Base-by-base conservation (phyloP, 495 filamentous ascomycete species). In the Aspergillus biplanus region DNA sequence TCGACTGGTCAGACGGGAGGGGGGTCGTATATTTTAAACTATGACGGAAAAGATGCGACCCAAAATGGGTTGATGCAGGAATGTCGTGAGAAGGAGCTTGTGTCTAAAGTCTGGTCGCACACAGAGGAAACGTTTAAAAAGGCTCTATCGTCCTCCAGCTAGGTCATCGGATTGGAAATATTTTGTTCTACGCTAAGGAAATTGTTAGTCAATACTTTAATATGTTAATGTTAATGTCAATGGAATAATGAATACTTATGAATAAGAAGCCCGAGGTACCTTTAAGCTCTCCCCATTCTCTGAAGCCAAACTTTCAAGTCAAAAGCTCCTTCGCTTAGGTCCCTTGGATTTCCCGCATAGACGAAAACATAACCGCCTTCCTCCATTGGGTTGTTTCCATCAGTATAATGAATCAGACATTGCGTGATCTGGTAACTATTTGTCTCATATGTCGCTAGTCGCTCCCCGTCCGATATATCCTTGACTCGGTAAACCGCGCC, bases 1-100 rank as follows among this genome's bases (percentile, higher is more conserved):
- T 76, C 71, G 0, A 73, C 80, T 66, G 83, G 83, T n/a, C 64
- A 74, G 49, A 58, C 55, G 0, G 84, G 83, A 0, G 80, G 80
- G 63, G 84, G 85, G 0, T 80, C 80, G 48, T 88, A 87, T 68
- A 75, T 75, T 13, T 65, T 86, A n/a, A 74, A 73, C 44, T 71
- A 70, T 64, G 69, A 82, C 33, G 78, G 78, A 0, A 78, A 82
- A 58, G 67, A 75, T 65, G 65, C 74, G 11, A 75, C 74, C 54
- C 75, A 77, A 8, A 63, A 72, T 52, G 65, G 69, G 33, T 46
- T 82, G 7, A 59, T 87, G 63, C 67, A 58, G 34, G 60, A 67
- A 12, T 66, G 78, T 42, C 73, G 77, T 47, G 67, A 68, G n/a
- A 63, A 79, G n/a, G 79, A 80, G 18, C 71, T 80, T 59, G 74